phyloP scores from a whole-genome alignment of 176 grass and related monocot genomes.

The Ananas comosus region DNA sequence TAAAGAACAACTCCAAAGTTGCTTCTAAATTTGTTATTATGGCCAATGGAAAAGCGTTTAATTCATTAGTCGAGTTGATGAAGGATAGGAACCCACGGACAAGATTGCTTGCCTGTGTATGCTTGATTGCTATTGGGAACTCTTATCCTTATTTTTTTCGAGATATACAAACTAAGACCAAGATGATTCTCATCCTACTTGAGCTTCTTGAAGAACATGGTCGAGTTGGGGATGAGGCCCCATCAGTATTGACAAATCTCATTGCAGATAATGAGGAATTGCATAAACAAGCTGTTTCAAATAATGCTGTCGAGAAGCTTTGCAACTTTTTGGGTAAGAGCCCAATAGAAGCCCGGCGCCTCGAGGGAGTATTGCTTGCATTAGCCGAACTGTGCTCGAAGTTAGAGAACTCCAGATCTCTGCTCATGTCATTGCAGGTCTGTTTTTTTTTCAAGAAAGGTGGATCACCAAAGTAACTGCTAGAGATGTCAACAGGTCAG shows the following conservation, averaged over 20 bases:
- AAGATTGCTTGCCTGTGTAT: constrained; percentile 83
- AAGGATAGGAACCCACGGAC: constrained; percentile 76
- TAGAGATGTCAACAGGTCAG: background rate
- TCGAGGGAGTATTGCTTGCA: constrained; percentile 77
- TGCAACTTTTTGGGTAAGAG: constrained; percentile 49
- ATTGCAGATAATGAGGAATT: constrained; percentile 78
- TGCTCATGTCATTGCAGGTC: constrained; percentile 52
- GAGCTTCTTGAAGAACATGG: constrained; percentile 85
- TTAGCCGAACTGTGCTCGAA: constrained; percentile 91
- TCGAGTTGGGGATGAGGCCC: constrained; percentile 79
- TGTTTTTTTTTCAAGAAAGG: background rate
- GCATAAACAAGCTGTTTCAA: constrained; percentile 70
- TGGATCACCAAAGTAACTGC: constrained; percentile 1
- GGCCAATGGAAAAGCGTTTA: constrained; percentile 74
- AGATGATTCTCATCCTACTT: constrained; percentile 76
- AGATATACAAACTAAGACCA: constrained; percentile 81
- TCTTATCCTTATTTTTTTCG: constrained; percentile 52
- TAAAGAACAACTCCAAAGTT: constrained; percentile 65
- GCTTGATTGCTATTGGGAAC: constrained; percentile 70
- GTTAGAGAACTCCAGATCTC: constrained; percentile 72
- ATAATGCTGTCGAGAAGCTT: constrained; percentile 70
- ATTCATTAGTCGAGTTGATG: constrained; percentile 51
- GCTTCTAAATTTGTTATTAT: constrained; percentile 68
- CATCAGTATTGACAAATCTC: constrained; percentile 69
- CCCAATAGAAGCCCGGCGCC: constrained; percentile 47